Conservation (phyloP, 306 rosid genomes). For the Trifolium repens region DNA sequence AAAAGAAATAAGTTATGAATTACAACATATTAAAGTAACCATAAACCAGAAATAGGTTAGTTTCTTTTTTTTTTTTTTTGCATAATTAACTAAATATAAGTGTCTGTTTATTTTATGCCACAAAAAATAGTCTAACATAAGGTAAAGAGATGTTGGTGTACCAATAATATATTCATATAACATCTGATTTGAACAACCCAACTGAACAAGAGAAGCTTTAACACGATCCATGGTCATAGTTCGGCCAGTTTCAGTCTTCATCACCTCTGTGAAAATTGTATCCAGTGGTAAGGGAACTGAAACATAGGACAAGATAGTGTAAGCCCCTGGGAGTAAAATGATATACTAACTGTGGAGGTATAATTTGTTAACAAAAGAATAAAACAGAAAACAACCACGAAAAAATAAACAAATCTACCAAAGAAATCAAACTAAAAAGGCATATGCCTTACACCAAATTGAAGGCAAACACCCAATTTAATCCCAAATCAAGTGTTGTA, state of each 20-base stretch:
- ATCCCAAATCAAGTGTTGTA: not conserved
- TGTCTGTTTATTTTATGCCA: not conserved
- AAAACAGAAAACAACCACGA: conserved; percentile 16
- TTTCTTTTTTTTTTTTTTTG: conserved; percentile 8
- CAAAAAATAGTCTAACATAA: conserved; percentile 30
- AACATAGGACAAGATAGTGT: conserved; percentile 44
- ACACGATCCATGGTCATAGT: conserved; percentile 71
- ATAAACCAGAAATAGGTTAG: conserved; percentile 8
- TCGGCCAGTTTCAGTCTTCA: conserved; percentile 73
- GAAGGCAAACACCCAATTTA: not conserved
- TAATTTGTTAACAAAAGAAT: not conserved
- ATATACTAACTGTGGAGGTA: conserved; percentile 3
- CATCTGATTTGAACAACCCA: conserved; percentile 61
- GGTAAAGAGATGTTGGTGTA: conserved; percentile 44
- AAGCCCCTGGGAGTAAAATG: conserved; percentile 18
- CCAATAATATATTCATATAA: conserved; percentile 68
- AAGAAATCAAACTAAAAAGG: not conserved
- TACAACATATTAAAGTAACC: conserved; percentile 26
- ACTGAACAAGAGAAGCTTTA: conserved; percentile 62
- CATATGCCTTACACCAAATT: not conserved
- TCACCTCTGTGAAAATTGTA: conserved; percentile 69
- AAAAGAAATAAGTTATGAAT: conserved; percentile 30
- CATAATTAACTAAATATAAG: conserved; percentile 15
- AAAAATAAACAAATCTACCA: not conserved
- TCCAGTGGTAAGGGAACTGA: conserved; percentile 72